These are phyloP conservation scores for Macadamia tetraphylla DNA, from an alignment of 164 flowering plant species.

Conservation along the genomic window DNA sequence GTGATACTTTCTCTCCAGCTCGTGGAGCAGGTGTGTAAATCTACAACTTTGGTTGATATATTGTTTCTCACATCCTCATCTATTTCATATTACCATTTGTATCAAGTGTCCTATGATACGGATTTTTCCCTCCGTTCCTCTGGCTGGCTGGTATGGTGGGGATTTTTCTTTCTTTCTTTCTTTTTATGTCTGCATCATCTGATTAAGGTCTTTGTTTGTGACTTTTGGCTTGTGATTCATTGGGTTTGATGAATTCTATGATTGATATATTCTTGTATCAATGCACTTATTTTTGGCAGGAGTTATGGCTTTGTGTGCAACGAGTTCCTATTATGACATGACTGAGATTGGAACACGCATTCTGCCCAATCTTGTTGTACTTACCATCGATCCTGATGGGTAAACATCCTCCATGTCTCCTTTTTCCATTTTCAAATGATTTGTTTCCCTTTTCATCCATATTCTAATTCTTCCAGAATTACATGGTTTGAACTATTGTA, in stretches of 20 bases:
- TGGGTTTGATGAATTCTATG: neutral
- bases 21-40: constrained; percentile 83
- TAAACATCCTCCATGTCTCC: constrained; percentile 12
- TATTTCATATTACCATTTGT: neutral
- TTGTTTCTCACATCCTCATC: neutral
- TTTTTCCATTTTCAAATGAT: neutral
- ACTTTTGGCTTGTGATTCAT: neutral
- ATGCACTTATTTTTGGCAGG: constrained; percentile 39
- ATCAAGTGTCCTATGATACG: neutral
- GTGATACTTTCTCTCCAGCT: constrained; percentile 93
- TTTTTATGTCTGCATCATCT: neutral
- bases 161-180: too few species aligned
- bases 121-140: neutral
- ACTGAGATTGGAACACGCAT: constrained; percentile 91
- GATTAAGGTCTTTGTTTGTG: neutral
- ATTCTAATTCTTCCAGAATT: neutral
- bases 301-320: constrained; percentile 89
- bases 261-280: neutral
- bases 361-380: constrained; percentile 84
- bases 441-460: neutral
- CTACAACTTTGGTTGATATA: neutral
- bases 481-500: neutral
- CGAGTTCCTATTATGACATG: constrained; percentile 84
- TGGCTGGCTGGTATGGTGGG: too few species aligned
- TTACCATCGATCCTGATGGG: constrained; percentile 96